Percentiles rank a stretch among this genome's conserved stretches.
Evolutionary conservation across 768 basidiomycete genomes (phyloP).

Genomic region (Sistotremastrum suecicum): DNA sequence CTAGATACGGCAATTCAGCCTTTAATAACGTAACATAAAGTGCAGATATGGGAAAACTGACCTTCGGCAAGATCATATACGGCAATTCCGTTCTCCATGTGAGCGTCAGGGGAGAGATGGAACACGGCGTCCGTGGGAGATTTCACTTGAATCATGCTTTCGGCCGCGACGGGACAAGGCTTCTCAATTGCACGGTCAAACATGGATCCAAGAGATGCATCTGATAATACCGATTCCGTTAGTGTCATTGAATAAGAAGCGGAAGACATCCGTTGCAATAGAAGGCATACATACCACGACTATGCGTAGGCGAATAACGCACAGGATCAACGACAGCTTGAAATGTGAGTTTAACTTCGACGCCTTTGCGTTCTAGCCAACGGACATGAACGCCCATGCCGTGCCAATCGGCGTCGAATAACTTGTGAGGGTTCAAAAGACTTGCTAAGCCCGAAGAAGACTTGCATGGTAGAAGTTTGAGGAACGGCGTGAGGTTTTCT

Average conservation of each 20-base stretch:
- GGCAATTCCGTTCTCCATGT: slow-evolving; percentile 20
- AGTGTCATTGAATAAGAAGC: slow-evolving; percentile 2
- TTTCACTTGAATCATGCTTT: slow-evolving; percentile 38
- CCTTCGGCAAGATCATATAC: slow-evolving; percentile 36
- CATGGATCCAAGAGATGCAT: slow-evolving; percentile 59
- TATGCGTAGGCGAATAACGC: slow-evolving; percentile 31
- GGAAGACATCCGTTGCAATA: slow-evolving; percentile 5
- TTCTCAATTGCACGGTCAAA: slow-evolving; percentile 54
- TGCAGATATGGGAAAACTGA: slow-evolving; percentile 16
- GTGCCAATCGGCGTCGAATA: slow-evolving; percentile 90
- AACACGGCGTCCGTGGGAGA: slow-evolving; percentile 30
- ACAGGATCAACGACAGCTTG: slow-evolving; percentile 76
- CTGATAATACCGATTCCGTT: slow-evolving; percentile 18
- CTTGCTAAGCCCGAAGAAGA: slow-evolving; percentile 70
- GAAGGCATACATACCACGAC: slow-evolving; percentile 33
- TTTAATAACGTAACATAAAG: slow-evolving; percentile 1
- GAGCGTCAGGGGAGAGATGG: slow-evolving; percentile 30
- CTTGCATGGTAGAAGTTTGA: slow-evolving; percentile 91
- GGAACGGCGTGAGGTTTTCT: slow-evolving; percentile 91
- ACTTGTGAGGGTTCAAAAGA: slow-evolving; percentile 69
- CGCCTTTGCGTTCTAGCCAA: slow-evolving; percentile 33
- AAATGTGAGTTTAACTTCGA: slow-evolving; percentile 53
- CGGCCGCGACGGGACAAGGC: slow-evolving; percentile 55
- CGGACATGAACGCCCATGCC: slow-evolving; percentile 70
- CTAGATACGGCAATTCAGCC: slow-evolving; percentile 14